Conservation (phyloP, 306 rosid species). For the Lathyrus aphaca region DNA sequence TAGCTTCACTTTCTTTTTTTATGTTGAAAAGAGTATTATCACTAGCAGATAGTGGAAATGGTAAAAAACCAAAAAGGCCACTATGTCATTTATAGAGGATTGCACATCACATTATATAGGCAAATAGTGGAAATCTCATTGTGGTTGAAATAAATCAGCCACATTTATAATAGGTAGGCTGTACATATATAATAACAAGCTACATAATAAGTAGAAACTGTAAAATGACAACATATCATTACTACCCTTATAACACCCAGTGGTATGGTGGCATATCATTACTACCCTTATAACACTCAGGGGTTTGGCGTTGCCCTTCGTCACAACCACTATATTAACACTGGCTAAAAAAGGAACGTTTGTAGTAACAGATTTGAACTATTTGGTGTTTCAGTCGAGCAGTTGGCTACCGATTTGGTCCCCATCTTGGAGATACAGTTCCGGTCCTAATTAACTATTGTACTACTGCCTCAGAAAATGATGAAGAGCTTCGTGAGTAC, state of each 20-base stretch:
- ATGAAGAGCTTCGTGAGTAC: slow-evolving; percentile 98
- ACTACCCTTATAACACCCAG: not conserved
- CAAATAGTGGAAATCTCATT: not conserved
- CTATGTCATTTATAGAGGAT: not conserved
- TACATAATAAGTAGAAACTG: not conserved
- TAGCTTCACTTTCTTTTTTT: slow-evolving; percentile 3
- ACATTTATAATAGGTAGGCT: not conserved
- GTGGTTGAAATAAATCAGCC: not conserved
- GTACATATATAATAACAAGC: not conserved
- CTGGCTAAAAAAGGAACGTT: slow-evolving; percentile 15
- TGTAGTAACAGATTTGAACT: slow-evolving; percentile 37
- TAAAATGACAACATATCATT: not conserved
- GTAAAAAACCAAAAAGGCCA: not conserved
- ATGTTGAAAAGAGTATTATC: slow-evolving; percentile 5
- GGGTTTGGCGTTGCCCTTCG: not conserved
- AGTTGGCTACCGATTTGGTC: slow-evolving; percentile 95
- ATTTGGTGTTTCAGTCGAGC: slow-evolving; percentile 74
- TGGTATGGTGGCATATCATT: not conserved
- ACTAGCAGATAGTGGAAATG: not conserved
- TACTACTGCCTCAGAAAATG: slow-evolving; percentile 90
- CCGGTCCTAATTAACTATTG: slow-evolving; percentile 85
- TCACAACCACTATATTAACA: not conserved
- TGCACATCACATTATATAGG: slow-evolving; percentile 2
- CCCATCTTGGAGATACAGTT: slow-evolving; percentile 91
- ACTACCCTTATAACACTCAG: not conserved